phyloP scores from a whole-genome alignment of 1,284 basidiomycete species.

The Cronartium ribicola region DNA sequence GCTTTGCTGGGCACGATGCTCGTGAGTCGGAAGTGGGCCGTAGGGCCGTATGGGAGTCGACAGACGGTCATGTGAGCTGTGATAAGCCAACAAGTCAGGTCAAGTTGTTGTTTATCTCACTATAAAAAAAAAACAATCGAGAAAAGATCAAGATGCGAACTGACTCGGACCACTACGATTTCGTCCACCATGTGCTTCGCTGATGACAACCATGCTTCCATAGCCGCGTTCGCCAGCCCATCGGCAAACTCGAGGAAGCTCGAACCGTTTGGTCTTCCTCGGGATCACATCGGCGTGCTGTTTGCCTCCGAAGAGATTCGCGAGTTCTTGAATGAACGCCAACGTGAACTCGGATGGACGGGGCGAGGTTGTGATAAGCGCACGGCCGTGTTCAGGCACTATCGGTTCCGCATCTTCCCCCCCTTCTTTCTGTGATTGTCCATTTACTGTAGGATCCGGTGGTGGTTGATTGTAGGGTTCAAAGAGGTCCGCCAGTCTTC shows the following conservation, averaged over 20 bases:
- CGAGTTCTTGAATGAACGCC: conserved; percentile 60
- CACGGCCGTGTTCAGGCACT: conserved; percentile 49
- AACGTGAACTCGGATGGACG: conserved; percentile 31
- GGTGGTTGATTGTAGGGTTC: conserved; percentile 42
- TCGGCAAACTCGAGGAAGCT: conserved; percentile 83
- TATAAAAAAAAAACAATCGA: not conserved
- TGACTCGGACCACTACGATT: conserved; percentile 39
- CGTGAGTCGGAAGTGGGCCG: conserved; percentile 91
- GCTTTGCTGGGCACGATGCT: conserved; percentile 58
- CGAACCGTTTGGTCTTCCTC: conserved; percentile 85
- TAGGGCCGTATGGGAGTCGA: conserved; percentile 84
- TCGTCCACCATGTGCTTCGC: conserved; percentile 68
- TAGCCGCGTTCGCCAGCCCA: conserved; percentile 89
- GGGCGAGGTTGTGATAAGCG: conserved; percentile 35
- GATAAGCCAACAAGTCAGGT: not conserved
- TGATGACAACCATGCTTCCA: conserved; percentile 83
- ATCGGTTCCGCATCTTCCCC: conserved; percentile 60
- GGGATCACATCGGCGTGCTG: conserved; percentile 73
- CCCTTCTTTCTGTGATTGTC: conserved; percentile 47
- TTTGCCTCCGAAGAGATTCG: conserved; percentile 79
- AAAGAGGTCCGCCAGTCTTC: conserved; percentile 30
- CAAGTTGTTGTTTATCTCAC: no score
- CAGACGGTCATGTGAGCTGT: conserved; percentile 86
- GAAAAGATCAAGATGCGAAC: not conserved
- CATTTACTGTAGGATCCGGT: conserved; percentile 49